phyloP scores from a whole-genome alignment of 768 basidiomycete genomes.

The Steccherinum ochraceum region DNA sequence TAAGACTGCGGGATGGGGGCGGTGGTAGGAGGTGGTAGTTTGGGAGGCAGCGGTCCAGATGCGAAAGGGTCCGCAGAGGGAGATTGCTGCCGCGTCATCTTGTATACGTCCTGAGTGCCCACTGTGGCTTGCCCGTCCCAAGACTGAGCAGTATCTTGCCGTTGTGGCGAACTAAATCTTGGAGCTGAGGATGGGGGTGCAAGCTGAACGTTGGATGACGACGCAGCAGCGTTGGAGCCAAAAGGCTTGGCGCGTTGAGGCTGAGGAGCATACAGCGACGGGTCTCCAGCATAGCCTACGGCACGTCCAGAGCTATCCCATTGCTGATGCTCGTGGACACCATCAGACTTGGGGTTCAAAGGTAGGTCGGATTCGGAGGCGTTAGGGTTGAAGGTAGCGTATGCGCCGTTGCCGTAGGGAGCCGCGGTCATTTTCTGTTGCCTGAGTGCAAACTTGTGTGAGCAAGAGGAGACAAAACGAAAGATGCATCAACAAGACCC shows the following conservation, averaged over 20 bases:
- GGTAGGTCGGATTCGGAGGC: constrained; percentile 37
- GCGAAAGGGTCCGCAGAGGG: not conserved
- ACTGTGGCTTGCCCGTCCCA: not conserved
- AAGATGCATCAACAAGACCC: not conserved
- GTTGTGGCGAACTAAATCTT: not conserved
- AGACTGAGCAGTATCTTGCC: not conserved
- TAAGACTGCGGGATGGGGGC: not conserved
- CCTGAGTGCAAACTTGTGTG: constrained; percentile 25
- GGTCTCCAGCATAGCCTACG: constrained; percentile 39
- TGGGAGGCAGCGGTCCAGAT: not conserved
- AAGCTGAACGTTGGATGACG: not conserved
- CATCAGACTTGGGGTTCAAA: constrained; percentile 29
- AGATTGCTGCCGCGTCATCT: not conserved
- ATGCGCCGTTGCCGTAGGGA: constrained; percentile 16
- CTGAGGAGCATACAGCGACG: constrained; percentile 44
- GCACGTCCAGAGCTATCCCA: constrained; percentile 49
- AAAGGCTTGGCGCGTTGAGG: constrained; percentile 24
- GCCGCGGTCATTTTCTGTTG: constrained; percentile 41
- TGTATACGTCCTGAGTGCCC: not conserved
- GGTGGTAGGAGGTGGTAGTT: not conserved
- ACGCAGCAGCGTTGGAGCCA: not conserved
- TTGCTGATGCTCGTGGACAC: constrained; percentile 28
- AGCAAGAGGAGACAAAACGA: constrained; percentile 4
- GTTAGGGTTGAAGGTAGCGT: constrained; percentile 31
- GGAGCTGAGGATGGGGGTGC: not conserved